These are phyloP conservation scores for Blastobotrys elegans DNA, from an alignment of 1,139 yeast genomes.

Conservation along the genomic window DNA sequence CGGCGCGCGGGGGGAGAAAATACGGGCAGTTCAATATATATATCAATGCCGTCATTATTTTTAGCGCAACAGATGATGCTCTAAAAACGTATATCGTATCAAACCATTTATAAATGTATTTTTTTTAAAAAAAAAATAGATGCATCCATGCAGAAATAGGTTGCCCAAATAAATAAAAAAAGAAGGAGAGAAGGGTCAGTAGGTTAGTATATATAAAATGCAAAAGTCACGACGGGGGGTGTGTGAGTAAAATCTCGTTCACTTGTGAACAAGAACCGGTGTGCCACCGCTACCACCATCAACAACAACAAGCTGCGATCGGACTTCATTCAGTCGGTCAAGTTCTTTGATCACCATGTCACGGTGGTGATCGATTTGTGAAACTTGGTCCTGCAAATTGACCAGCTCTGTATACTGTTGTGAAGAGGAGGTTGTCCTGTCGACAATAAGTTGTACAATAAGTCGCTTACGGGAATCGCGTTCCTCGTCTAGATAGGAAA, in stretches of 20 bases:
- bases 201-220: too few relatives aligned
- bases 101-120: too few relatives aligned
- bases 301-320: background rate
- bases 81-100: too few relatives aligned
- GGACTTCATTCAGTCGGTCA: background rate
- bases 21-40: too few relatives aligned
- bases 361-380: background rate
- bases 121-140: background rate
- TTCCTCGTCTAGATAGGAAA: constrained; percentile 8
- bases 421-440: background rate
- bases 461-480: constrained; percentile 5
- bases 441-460: constrained; percentile 2
- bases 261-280: background rate
- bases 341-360: constrained; percentile 1
- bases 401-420: background rate
- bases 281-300: too few relatives aligned
- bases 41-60: too few relatives aligned
- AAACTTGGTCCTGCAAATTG: background rate
- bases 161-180: background rate
- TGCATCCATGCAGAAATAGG: background rate
- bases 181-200: too few relatives aligned
- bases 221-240: too few relatives aligned
- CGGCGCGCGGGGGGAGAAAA: too few relatives aligned
- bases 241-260: too few relatives aligned
- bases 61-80: too few relatives aligned